These are phyloP conservation scores for Plenodomus biglobosus DNA, from an alignment of 2,329 filamentous ascomycete species.

Conservation along the genomic window DNA sequence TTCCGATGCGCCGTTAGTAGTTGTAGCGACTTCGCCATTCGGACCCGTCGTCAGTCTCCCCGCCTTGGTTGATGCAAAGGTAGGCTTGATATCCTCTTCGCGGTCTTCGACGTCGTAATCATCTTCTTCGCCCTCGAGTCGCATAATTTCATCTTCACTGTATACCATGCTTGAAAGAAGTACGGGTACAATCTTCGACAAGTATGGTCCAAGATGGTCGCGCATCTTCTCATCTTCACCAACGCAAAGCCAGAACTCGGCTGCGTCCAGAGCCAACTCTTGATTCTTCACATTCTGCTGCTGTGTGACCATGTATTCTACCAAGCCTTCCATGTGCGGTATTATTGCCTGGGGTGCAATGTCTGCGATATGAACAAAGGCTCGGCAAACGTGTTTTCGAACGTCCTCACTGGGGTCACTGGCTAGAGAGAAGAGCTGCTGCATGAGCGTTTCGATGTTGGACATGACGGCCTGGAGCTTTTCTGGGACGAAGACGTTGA, in stretches of 20 bases:
- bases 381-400: conserved; percentile 86
- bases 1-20: conserved; percentile 52
- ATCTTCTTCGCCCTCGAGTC: conserved; percentile 74
- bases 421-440: conserved; percentile 79
- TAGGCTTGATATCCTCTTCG: conserved; percentile 86
- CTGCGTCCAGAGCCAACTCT: conserved; percentile 88
- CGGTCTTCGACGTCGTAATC: conserved; percentile 92
- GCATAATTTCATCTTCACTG: conserved; percentile 85
- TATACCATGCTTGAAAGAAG: conserved; percentile 95
- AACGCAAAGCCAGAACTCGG: conserved; percentile 95
- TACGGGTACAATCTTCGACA: conserved; percentile 84
- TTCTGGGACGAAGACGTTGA: conserved; percentile 89
- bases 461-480: conserved; percentile 80
- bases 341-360: conserved; percentile 85
- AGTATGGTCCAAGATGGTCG: conserved; percentile 72
- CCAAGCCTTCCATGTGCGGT: conserved; percentile 82
- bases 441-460: conserved; percentile 77
- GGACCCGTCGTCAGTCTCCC: conserved; percentile 60
- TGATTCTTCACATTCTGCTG: conserved; percentile 80
- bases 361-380: conserved; percentile 90
- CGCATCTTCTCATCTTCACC: conserved; percentile 84
- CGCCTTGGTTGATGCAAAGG: conserved; percentile 74
- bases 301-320: conserved; percentile 90
- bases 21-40: conserved; percentile 44
- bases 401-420: conserved; percentile 78